A percentile compares a stretch with the other conserved stretches of the same genome.
These are phyloP conservation scores for Trichoderma sp. DNA, from an alignment of 2,329 filamentous ascomycete species.

Conservation along the genomic window DNA sequence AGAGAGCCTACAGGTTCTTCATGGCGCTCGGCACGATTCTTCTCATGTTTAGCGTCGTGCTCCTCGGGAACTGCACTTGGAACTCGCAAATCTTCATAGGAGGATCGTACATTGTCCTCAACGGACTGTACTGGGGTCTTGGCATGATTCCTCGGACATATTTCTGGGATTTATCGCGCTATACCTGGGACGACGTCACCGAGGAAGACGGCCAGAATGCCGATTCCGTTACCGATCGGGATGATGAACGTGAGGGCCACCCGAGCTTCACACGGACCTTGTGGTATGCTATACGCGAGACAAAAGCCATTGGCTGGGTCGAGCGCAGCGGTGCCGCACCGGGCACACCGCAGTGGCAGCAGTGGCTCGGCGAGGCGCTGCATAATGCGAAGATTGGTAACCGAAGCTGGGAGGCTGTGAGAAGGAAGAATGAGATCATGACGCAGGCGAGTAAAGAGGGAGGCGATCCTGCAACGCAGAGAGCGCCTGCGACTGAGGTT, in stretches of 20 bases:
- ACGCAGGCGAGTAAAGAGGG: conserved; percentile 28
- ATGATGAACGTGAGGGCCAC: conserved; percentile 39
- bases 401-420: conserved; percentile 47
- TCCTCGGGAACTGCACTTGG: conserved; percentile 62
- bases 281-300: conserved; percentile 59
- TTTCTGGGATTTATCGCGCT: conserved; percentile 60
- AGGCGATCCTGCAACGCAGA: conserved; percentile 32
- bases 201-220: conserved; percentile 40
- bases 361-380: conserved; percentile 53
- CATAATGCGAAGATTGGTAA: conserved; percentile 35
- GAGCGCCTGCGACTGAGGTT: conserved; percentile 32
- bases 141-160: conserved; percentile 47
- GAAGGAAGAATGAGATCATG: conserved; percentile 50
- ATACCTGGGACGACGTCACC: conserved; percentile 43
- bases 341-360: conserved; percentile 49
- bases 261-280: conserved; percentile 55
- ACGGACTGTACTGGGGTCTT: conserved; percentile 58
- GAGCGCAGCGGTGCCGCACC: conserved; percentile 51
- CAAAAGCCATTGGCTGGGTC: conserved; percentile 53
- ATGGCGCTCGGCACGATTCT: conserved; percentile 59
- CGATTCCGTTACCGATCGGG: conserved; percentile 30
- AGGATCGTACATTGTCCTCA: conserved; percentile 56
- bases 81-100: conserved; percentile 59
- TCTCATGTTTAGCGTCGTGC: conserved; percentile 60
- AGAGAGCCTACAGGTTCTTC: conserved; percentile 48